Evolutionary conservation across 192 early-diverging fungal species (phyloP), one percentile per base, ranked within the genome.

Genomic region (Podila horticola): DNA sequence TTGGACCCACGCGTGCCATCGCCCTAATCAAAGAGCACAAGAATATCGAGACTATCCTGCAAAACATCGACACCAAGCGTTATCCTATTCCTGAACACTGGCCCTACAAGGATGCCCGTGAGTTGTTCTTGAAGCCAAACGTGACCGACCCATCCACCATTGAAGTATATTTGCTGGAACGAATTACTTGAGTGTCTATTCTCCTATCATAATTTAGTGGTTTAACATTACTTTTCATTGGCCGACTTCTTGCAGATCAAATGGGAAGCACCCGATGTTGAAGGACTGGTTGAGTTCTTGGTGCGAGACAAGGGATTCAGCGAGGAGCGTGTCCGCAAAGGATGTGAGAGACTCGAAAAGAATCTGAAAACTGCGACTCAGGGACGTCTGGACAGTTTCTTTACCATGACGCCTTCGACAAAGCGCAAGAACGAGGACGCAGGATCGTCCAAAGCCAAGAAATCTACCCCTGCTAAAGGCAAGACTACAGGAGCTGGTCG

Each of bases 281-380:
- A 98, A 55, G 95, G 89, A 0, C 79, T 98, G 33, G 93, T 98
- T 11, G 86, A 94, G 30, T 98, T 93, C 72, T 85, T 99, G 67
- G 96, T 97, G 17, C 82, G 90, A n/a, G 96, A 99, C 74, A 99
- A 98, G 86, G 94, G 94, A 66, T 99, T 99, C 86, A 95, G 87
- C 72, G 97, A 98, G 84, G 97, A 98, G 34, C 90, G 97, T 38
- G 91, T 99, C 26, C 88, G 95, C 1, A 91, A 90, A 62, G 91
- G 89, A 12, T 89, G 91, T 6, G 90, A 94, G 48, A 97, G 96
- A 75, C 85, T 99, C 33, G 73, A 87, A 19, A 96, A 96, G 84
- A 87, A 92, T 24, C 62, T 89, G 19, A 92, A 91, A 30, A 87
- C 87, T 22, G 93, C 92, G n/a, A 93, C 93, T 26, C 98, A 99